Evolutionary conservation across 176 grass and related monocot species (phyloP), one percentile per base, ranked within the genome.

Genomic region (Thalia dealbata): DNA sequence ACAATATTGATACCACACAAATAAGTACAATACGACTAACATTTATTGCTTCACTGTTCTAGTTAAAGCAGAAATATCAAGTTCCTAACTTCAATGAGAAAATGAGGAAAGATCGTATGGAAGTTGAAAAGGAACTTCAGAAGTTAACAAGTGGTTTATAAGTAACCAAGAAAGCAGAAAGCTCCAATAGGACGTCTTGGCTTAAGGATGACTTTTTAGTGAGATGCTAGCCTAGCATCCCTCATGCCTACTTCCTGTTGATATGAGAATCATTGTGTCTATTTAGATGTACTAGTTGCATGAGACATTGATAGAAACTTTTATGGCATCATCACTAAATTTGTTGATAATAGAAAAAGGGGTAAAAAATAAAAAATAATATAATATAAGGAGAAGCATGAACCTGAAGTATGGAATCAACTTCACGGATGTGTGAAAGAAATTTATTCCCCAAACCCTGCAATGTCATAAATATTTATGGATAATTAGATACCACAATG

Each of bases 401-500:
- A 62, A 97, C 90, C 95, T 99, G 87, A 79, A 99, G 90, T 86
- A 99, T 91, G 43, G 95, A 93, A 91, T 99, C 95, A n/a, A 93
- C 95, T 91, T 99, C 95, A 62, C 95, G 95, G 27, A 99, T 99
- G 79, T 93, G 89, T 50, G 95, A 86, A 82, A 99, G 95, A 84
- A 99, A 99, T 80, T 99, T 86, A 79, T 99, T 93, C 74, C 90
- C 90, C 58, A 99, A 83, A 67, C 90, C 95, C 95, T 97, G 87
- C 65, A 66, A 72, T 18, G 26, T 3, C 14, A 28, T 16, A 54
- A 29, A 72, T 23, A 63, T 14, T 43, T 42, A n/a, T 5, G 18
- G 3, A 11, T 9, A 68, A 15, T 11, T 22, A 10, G 43, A 68
- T n/a, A 68, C 25, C 12, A 63, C 3, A 8, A 68, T 44, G 16